Evolutionary conservation across 805 yeast species (phyloP), one percentile per base, ranked within the genome.

Genomic region (Zygoascus biomembranicola): DNA sequence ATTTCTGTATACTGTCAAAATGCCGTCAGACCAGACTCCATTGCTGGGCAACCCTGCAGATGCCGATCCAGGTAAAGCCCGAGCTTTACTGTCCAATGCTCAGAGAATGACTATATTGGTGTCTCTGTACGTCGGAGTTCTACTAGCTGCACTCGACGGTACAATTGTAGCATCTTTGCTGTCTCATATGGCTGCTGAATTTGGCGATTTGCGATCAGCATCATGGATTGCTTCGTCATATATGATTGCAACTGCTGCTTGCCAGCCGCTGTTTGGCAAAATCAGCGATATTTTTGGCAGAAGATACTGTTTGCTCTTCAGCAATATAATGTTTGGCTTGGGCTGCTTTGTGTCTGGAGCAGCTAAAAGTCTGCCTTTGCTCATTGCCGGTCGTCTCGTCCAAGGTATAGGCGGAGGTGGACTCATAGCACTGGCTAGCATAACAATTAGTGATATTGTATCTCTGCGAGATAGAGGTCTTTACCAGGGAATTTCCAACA

Each of bases 371-470:
- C 79, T 85, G 77, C 67, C 73, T 55, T 73, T 77, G 75, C 69
- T 85, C 39, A 82, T 85, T 52, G 82, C 78, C 1, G 92, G 90
- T 0, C 74, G 95, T 60, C 82, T 87, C 56, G 73, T 89, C 49
- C 82, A 95, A 26, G 97, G 97, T 18, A 77, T 86, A 53, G 96
- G 96, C 13, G 96, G 95, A n/a, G 94, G 95, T 6, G 96, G 96
- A 0, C 77, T 89, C 62, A 81, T 84, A 49, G 76, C 90, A 0
- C 71, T 88, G 60, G 78, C 87, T 16, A 83, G 95, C 8, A 85
- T 89, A 54, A 77, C 89, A 2, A 77, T 85, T 60, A 80, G 87
- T 28, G 96, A 89, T 67, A 71, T 87, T 47, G 83, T 90, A 31
- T 82, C 94, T 1, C 75, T 85, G 56, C 75, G 92, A 52, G 80